These are phyloP conservation scores for Coemansia sp. DNA, from an alignment of 192 early-diverging fungal species.

Conservation along the genomic window DNA sequence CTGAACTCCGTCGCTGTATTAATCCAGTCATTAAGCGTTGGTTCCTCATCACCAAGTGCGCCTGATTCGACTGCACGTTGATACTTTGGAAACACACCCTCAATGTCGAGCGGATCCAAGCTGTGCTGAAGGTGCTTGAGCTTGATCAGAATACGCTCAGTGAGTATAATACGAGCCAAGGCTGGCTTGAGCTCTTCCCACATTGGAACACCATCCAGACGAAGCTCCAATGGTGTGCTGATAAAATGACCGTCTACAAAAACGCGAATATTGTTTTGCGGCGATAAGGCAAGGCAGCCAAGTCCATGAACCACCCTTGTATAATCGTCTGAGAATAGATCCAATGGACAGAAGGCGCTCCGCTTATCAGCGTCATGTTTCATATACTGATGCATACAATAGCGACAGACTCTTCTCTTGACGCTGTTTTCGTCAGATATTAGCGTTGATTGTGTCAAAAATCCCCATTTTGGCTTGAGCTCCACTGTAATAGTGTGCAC, in stretches of 20 bases:
- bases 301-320: conserved; percentile 43
- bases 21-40: conserved; percentile 34
- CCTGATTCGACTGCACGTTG: conserved; percentile 26
- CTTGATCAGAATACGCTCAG: conserved; percentile 48
- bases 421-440: conserved; percentile 37
- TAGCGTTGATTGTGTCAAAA: conserved; percentile 54
- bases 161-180: conserved; percentile 43
- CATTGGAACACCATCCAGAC: conserved; percentile 5
- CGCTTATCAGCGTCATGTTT: conserved; percentile 44
- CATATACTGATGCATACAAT: conserved; percentile 72
- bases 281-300: conserved; percentile 14
- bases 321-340: conserved; percentile 56
- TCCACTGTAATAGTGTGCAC: conserved; percentile 49
- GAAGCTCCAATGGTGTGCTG: neutral
- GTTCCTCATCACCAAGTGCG: conserved; percentile 15
- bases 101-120: conserved; percentile 62
- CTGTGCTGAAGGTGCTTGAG: conserved; percentile 53
- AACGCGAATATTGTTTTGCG: conserved; percentile 51
- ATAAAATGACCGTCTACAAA: conserved; percentile 35
- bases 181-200: conserved; percentile 32
- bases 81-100: conserved; percentile 46
- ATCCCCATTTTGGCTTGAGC: conserved; percentile 77
- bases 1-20: conserved; percentile 23
- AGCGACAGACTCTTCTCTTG: conserved; percentile 65
- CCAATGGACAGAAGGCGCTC: conserved; percentile 67